These are phyloP conservation scores for Staphylotrichum tortipilum DNA, from an alignment of 495 filamentous ascomycete species.

Conservation along the genomic window DNA sequence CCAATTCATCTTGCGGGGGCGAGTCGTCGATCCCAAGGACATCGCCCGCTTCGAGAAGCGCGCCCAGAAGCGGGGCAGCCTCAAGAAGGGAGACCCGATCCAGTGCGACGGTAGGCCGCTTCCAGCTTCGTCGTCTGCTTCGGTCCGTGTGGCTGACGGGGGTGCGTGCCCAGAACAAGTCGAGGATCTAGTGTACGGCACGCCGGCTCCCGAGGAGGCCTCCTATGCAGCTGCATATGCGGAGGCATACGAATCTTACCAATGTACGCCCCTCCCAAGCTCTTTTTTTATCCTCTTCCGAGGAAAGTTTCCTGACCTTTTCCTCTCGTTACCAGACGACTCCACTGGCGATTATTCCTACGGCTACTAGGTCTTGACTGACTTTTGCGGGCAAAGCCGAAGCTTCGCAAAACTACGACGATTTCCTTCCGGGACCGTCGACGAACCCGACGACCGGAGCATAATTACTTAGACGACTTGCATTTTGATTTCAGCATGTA, in stretches of 20 bases:
- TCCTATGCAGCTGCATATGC: not conserved
- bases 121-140: not conserved
- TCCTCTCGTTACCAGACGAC: not conserved
- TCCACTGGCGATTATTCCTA: not conserved
- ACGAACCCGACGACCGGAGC: no score
- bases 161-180: constrained; percentile 10
- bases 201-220: constrained; percentile 12
- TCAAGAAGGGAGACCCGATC: constrained; percentile 7
- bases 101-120: not conserved
- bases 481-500: not conserved
- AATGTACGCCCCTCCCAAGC: not conserved
- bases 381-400: not conserved
- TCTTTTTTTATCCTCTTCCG: no score
- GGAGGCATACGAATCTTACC: not conserved
- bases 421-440: not conserved
- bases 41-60: constrained; percentile 31
- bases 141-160: not conserved
- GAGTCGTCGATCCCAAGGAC: constrained; percentile 26
- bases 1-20: constrained; percentile 24
- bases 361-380: not conserved
- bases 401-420: not conserved
- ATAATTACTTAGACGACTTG: no score
- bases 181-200: constrained; percentile 22
- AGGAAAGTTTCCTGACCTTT: not conserved
- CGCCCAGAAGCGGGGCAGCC: constrained; percentile 23